Base-by-base conservation (phyloP, 1,284 basidiomycete species). In the Trichosporon asahii region DNA sequence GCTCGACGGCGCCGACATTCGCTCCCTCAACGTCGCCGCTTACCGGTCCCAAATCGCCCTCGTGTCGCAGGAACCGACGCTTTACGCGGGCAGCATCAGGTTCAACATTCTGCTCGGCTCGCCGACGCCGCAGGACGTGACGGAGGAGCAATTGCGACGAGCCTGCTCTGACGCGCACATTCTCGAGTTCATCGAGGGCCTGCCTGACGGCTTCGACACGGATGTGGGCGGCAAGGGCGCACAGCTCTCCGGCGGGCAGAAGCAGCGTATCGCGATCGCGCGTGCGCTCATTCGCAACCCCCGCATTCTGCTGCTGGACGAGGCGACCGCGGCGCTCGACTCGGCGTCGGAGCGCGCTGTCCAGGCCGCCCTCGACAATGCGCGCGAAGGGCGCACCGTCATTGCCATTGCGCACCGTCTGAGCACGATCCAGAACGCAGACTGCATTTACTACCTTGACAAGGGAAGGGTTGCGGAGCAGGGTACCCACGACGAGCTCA, bases 181-280 rank as follows among this genome's bases (percentile, higher is more conserved):
- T 74, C 78, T 79, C 71, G 94, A 97, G 74, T 98, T 98, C 85
- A 91, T 98, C 79, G 83, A 88, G 76, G 89, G 89, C 0, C 84
- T 99, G 4, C 96, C 96, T 1, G 88, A 95, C 72, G 93, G 92
- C 66, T 95, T 95, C 78, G 91, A 96, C 46, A 97, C 94, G 3
- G 88, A 93, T 76, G 93, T 96, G 65, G 97, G 96, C 74, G 92
- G 93, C 68, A 98, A 97, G 83, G 96, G 95, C 15, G 90, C 91
- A 4, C 93, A 95, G 79, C 86, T 98, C 3, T 93, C 91, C 44
- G 95, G 95, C 77, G 69, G 70, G 27, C 76, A 80, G 74, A 81
- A 81, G 74, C 91, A 96, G 87, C 93, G 95, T 79, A 94, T 99
- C 77, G 95, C 96, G 44, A 98, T 98, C 76, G 96, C 96, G 1